Evolutionary conservation across 768 basidiomycete genomes (phyloP).

Genomic region (Mycena vulgaris): DNA sequence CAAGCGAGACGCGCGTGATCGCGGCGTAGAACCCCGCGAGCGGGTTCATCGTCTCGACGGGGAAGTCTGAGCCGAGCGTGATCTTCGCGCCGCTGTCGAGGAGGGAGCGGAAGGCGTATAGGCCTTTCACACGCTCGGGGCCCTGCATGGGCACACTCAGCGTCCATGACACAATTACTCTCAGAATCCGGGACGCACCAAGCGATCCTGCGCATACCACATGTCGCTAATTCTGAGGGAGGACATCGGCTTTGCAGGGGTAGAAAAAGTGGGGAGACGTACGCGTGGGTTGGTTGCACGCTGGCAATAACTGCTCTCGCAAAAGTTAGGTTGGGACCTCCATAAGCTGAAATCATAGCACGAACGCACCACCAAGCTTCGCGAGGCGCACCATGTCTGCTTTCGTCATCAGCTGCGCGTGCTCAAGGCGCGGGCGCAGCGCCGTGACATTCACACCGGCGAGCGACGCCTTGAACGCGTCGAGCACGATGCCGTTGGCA

Average conservation of each 20-base stretch:
- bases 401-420: slow-evolving; percentile 88
- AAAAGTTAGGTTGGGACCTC: slow-evolving; percentile 7
- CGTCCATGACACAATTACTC: slow-evolving; percentile 1
- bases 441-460: slow-evolving; percentile 56
- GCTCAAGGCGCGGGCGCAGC: slow-evolving; percentile 89
- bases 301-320: slow-evolving; percentile 82
- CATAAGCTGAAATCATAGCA: not conserved
- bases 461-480: slow-evolving; percentile 84
- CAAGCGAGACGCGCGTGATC: slow-evolving; percentile 77
- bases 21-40: slow-evolving; percentile 93
- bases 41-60: slow-evolving; percentile 93
- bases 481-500: slow-evolving; percentile 89
- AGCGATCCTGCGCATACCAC: slow-evolving; percentile 89
- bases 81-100: slow-evolving; percentile 78
- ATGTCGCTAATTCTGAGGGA: slow-evolving; percentile 83
- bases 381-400: slow-evolving; percentile 81
- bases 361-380: slow-evolving; percentile 75
- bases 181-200: slow-evolving; percentile 59
- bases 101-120: slow-evolving; percentile 91
- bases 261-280: slow-evolving; percentile 45
- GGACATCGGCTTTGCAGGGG: not conserved
- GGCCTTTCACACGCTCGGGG: slow-evolving; percentile 83
- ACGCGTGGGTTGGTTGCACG: slow-evolving; percentile 95
- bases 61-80: slow-evolving; percentile 94
- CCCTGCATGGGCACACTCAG: slow-evolving; percentile 64